Evolutionary conservation across 345 rosid species (phyloP), one percentile per base, ranked within the genome.

Genomic region (Pistacia integerrima): DNA sequence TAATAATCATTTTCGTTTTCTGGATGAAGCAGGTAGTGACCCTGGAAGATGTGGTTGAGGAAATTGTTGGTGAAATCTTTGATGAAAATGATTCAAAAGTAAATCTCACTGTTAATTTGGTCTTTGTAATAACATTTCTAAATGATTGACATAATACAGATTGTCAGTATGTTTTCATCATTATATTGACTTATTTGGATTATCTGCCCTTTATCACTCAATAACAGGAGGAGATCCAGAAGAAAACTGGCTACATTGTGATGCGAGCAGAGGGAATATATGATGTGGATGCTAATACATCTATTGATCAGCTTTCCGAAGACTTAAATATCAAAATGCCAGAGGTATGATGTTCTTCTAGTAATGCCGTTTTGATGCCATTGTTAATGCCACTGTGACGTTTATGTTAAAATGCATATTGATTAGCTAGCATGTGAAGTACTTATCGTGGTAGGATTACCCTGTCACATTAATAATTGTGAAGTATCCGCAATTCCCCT

Each of bases 51-150:
- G 97, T 92, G 72, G 99, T 92, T 62, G 97, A 97, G 83, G 98
- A 97, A 88, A 94, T 97, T 79, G 99, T 94, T 76, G 98, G 99
- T 74, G 98, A 94, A 86, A 97, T 97, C 73, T 97, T 97, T 69
- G 98, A 97, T 69, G 99, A 94, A 88, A 97, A 90, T 80, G 98
- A 97, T 85, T 97, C 99, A 67, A 97, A 94, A 78, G 98, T 92
- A 87, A 86, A 76, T 41, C 46, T 41, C 46, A 41, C 46, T 41
- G 46, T 52, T 63, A 33, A 64, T 64, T 38, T 36, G 56, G 49
- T 65, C 61, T 38, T 48, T 71, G 20, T 20, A 41, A 41, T 41
- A 41, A 41, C 8, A 3, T 64, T 35, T 7, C 9, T 11, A 52
- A 44, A 20, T 3, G 48, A 75, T 51, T 25, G 76, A 9, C 20